Conservation (phyloP, 2,329 filamentous ascomycete genomes). For the Pseudocercospora ulei region DNA sequence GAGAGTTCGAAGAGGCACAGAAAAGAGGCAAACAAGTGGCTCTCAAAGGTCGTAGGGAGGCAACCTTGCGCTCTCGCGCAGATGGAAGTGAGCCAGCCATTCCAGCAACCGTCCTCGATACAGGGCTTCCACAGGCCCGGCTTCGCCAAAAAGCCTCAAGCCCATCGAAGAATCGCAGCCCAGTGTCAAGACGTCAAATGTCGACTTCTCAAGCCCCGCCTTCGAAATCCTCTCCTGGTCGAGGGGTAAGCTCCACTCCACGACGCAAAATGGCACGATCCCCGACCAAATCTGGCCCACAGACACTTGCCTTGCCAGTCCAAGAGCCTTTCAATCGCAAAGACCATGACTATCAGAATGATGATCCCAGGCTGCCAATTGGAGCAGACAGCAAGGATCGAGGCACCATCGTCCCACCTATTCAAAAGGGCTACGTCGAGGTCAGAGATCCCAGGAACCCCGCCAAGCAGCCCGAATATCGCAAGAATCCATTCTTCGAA, state of each 20-base stretch:
- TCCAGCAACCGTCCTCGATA: neutral
- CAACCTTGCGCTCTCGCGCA: neutral
- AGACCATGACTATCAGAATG: neutral
- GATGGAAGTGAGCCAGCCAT: neutral
- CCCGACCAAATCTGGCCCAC: neutral
- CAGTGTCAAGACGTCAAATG: neutral
- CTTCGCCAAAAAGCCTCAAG: neutral
- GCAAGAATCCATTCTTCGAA: constrained; percentile 28
- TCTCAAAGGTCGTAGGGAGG: neutral
- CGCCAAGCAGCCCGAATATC: constrained; percentile 2
- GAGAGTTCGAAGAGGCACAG: neutral
- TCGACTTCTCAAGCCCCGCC: neutral
- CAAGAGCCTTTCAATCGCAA: neutral
- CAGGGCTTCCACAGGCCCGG: neutral
- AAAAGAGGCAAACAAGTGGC: neutral
- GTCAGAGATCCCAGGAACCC: constrained; percentile 1
- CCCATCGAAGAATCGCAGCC: neutral
- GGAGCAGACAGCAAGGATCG: constrained; percentile 1
- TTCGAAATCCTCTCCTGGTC: constrained; percentile 1
- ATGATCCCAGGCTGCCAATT: neutral
- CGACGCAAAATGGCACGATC: neutral
- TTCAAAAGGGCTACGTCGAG: constrained; percentile 7
- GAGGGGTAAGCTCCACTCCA: neutral
- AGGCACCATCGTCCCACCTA: constrained; percentile 17
- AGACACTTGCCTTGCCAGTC: neutral